phyloP scores from a whole-genome alignment of 2,329 filamentous ascomycete species.

The Blastomyces gilchristii region DNA sequence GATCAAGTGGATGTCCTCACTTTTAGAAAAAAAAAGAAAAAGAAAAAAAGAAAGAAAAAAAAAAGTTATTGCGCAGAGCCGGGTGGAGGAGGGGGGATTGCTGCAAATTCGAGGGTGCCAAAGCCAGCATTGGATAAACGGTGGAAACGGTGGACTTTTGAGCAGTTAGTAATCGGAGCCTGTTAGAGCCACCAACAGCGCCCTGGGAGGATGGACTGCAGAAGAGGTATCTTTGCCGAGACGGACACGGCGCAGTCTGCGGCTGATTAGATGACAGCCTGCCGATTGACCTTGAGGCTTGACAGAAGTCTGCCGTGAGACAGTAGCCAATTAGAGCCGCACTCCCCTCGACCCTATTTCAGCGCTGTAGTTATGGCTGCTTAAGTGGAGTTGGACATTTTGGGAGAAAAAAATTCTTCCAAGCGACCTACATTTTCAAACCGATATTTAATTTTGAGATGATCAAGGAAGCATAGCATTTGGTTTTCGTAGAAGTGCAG shows the following conservation, averaged over 20 bases:
- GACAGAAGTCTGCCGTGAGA: background rate
- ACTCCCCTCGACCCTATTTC: background rate
- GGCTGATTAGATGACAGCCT: conserved; percentile 11
- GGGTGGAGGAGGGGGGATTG: background rate
- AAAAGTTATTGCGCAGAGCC: background rate
- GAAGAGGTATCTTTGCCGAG: conserved; percentile 3
- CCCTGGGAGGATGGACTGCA: background rate
- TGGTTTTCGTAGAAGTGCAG: no score
- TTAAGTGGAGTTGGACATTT: background rate
- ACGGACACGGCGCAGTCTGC: conserved; percentile 11
- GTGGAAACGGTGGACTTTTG: background rate
- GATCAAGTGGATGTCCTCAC: background rate
- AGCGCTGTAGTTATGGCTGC: background rate
- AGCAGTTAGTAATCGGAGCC: background rate
- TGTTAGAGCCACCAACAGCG: background rate
- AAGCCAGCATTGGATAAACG: background rate
- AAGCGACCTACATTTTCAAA: background rate
- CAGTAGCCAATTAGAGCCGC: background rate
- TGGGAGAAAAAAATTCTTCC: background rate
- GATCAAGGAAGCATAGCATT: background rate
- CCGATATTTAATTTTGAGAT: background rate
- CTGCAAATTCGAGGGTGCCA: background rate
- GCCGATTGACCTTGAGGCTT: conserved; percentile 3
- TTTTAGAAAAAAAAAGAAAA: background rate
- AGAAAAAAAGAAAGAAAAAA: background rate